These are phyloP conservation scores for Mycogone perniciosa DNA, from an alignment of 2,329 filamentous ascomycete genomes.

Conservation along the genomic window DNA sequence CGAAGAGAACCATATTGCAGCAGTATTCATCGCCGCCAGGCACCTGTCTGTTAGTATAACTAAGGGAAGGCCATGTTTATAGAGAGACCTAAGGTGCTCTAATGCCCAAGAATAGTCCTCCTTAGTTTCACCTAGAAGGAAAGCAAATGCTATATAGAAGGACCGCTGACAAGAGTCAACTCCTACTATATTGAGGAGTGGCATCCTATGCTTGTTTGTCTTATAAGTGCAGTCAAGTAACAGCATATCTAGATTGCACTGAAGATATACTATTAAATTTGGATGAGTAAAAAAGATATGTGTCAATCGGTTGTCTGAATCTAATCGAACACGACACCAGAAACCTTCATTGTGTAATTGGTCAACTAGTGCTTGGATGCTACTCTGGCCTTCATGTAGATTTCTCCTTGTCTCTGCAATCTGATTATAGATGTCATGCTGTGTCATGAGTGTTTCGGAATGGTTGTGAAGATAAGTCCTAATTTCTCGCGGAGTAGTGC, in stretches of 20 bases:
- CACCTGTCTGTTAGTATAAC: conserved; percentile 17
- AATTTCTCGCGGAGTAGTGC: too few species aligned
- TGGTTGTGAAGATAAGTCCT: too few species aligned
- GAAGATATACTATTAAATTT: conserved; percentile 17
- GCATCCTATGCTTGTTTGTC: conserved; percentile 19
- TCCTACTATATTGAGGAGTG: conserved; percentile 18
- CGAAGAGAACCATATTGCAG: conserved; percentile 10
- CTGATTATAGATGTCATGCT: conserved; percentile 20
- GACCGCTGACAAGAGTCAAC: conserved; percentile 16
- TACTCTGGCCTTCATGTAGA: conserved; percentile 15
- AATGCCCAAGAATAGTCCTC: conserved; percentile 18
- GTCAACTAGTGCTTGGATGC: conserved; percentile 16
- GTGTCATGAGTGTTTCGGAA: too few species aligned
- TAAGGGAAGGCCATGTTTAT: conserved; percentile 11
- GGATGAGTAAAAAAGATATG: conserved; percentile 19
- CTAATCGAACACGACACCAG: conserved; percentile 15
- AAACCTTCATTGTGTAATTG: conserved; percentile 18
- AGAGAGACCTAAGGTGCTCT: conserved; percentile 13
- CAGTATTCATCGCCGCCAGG: conserved; percentile 14
- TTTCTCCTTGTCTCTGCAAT: conserved; percentile 15
- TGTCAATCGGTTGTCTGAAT: conserved; percentile 14
- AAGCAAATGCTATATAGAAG: conserved; percentile 20
- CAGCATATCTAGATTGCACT: conserved; percentile 16
- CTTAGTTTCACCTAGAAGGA: conserved; percentile 14
- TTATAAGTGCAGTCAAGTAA: conserved; percentile 21